Base-by-base conservation (phyloP, 345 rosid genomes). In the Draba incana region DNA sequence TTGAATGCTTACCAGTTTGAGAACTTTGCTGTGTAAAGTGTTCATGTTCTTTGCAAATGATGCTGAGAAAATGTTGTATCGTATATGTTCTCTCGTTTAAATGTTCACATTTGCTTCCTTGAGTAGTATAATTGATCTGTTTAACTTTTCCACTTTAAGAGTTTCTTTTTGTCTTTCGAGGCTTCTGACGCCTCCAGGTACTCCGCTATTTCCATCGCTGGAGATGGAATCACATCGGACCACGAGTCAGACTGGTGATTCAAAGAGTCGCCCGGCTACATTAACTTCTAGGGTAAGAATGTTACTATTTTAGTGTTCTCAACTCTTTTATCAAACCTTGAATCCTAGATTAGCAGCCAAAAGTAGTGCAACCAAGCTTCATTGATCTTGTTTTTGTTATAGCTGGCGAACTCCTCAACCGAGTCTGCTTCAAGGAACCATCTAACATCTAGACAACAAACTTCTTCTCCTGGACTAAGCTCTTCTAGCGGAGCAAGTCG, bases 101-200 rank as follows among this genome's bases (percentile, higher is more conserved):
- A 52, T 62, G 42, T 42, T 66, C 44, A 11, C 55, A 20, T 13
- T 3, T 50, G 20, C 23, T 60, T 15, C 12, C 16, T 48, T 54
- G 42, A 47, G 50, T 4, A 1, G 8, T 50, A 8, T 30, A 6
- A 30, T 39, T 24, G 3, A 3, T 54, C 51, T 38, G 50, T 38
- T 46, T 53, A 42, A 11, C 20, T 3, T 53, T 8, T 67, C 52
- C 8, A 23, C n/a, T 0, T 41, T 68, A 42, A 68, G 43, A 68
- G 43, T 69, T 63, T 3, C 20, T 9, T 25, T 28, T 48, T 49
- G 56, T 73, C 31, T 76, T 79, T 62, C 73, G 76, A 72, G 98
- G 99, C 99, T 95, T 77, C 81, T 92, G 50, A 88, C 97, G 0
- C 98, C 97, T 75, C 99, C 99, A 60, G 99, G 95, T 56, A 94